Evolutionary conservation across 768 basidiomycete species (phyloP).

Genomic region (Hypholoma fasciculare): DNA sequence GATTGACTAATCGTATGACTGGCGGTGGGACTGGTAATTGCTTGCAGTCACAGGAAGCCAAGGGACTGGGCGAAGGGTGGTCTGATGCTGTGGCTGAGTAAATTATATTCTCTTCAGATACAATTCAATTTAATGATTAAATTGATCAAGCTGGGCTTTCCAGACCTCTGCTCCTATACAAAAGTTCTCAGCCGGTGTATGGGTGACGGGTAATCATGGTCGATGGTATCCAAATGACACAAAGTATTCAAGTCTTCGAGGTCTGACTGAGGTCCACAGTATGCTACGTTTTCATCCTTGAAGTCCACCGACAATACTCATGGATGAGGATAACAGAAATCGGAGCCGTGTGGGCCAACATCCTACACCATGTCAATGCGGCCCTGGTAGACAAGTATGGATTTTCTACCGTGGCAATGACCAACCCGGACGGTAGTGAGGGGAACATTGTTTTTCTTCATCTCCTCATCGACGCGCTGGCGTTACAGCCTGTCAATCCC

Average conservation of each 20-base stretch:
- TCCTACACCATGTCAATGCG: slow-evolving; percentile 41
- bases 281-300: no score
- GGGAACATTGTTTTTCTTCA: slow-evolving; percentile 22
- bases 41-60: slow-evolving; percentile 59
- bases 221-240: no score
- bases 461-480: slow-evolving; percentile 21
- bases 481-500: slow-evolving; percentile 23
- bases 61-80: slow-evolving; percentile 67
- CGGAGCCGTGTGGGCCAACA: slow-evolving; percentile 54
- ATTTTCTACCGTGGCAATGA: slow-evolving; percentile 33
- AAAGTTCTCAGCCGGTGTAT: no score
- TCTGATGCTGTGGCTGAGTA: slow-evolving; percentile 47
- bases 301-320: no score
- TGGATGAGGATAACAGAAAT: slow-evolving; percentile 3
- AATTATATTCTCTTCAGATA: background rate
- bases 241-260: no score
- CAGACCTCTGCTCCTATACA: no score
- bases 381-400: slow-evolving; percentile 32
- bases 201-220: no score
- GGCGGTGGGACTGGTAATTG: slow-evolving; percentile 60
- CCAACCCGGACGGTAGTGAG: slow-evolving; percentile 15
- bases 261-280: no score
- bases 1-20: slow-evolving; percentile 50
- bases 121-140: no score
- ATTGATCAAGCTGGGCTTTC: no score